Percentiles rank a stretch among this genome's conserved stretches.
Conservation (phyloP, 768 basidiomycete species). For the Pisolithus albus region DNA sequence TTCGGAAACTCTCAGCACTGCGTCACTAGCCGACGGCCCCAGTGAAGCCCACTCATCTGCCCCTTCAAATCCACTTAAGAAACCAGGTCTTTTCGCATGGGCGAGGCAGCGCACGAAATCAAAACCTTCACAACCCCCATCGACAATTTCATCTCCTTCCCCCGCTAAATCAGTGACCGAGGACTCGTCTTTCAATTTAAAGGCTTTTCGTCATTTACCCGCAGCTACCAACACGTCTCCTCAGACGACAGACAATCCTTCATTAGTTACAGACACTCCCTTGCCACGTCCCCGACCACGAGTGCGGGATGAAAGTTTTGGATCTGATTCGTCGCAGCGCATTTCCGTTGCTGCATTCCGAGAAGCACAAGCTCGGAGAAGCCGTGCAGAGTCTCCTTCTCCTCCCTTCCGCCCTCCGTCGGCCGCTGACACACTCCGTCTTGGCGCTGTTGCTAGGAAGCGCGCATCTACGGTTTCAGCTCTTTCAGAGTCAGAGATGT, state of each 20-base stretch:
- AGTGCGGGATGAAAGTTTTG: slow-evolving; percentile 50
- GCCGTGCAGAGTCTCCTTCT: slow-evolving; percentile 52
- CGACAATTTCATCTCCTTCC: slow-evolving; percentile 29
- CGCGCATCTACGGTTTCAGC: slow-evolving; percentile 27
- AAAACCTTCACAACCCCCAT: slow-evolving; percentile 20
- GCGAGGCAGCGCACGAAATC: slow-evolving; percentile 33
- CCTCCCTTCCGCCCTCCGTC: slow-evolving; percentile 43
- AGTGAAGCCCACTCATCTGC: slow-evolving; percentile 3
- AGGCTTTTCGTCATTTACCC: slow-evolving; percentile 64
- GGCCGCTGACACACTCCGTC: slow-evolving; percentile 23
- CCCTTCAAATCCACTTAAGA: slow-evolving; percentile 22
- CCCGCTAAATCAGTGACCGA: slow-evolving; percentile 17
- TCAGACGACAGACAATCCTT: slow-evolving; percentile 12
- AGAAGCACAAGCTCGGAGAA: slow-evolving; percentile 66
- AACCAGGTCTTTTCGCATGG: slow-evolving; percentile 33
- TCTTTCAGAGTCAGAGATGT: slow-evolving; percentile 10
- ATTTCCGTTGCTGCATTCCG: slow-evolving; percentile 79
- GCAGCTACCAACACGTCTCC: slow-evolving; percentile 31
- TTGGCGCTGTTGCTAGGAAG: slow-evolving; percentile 18
- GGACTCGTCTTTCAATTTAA: slow-evolving; percentile 58
- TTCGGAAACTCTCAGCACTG: slow-evolving; percentile 16
- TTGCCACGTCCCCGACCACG: slow-evolving; percentile 38
- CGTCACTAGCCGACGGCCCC: slow-evolving; percentile 10
- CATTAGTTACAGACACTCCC: slow-evolving; percentile 18
- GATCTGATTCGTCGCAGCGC: slow-evolving; percentile 62